A percentile compares a stretch with the other conserved stretches of the same genome.
Evolutionary conservation across 208 protist species (phyloP).

Genomic region (Acanthamoeba triangularis): DNA sequence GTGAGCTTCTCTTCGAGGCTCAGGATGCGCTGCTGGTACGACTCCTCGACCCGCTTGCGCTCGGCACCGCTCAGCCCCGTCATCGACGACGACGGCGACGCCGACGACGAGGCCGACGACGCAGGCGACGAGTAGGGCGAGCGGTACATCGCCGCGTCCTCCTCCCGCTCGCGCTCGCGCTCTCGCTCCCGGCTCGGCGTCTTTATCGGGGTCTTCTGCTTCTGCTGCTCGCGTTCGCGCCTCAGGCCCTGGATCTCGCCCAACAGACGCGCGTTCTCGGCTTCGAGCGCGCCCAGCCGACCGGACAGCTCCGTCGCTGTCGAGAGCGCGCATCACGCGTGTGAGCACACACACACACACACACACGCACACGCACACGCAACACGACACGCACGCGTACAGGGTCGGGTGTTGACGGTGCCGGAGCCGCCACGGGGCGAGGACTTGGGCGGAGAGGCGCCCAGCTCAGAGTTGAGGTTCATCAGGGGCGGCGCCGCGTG

Average conservation of each 20-base stretch:
- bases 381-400: not conserved
- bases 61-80: not conserved
- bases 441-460: not conserved
- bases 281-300: not conserved
- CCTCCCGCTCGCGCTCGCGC: not conserved
- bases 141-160: not conserved
- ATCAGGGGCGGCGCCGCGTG: not conserved
- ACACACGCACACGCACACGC: too few relatives aligned
- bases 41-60: not conserved
- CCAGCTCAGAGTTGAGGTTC: not conserved
- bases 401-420: not conserved
- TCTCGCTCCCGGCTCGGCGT: not conserved
- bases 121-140: not conserved
- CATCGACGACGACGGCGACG: not conserved
- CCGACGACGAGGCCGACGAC: not conserved
- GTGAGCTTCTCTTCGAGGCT: conserved; percentile 4
- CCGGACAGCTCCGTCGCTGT: not conserved
- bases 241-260: not conserved
- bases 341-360: too few relatives aligned
- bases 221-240: not conserved
- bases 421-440: not conserved
- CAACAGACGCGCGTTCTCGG: not conserved
- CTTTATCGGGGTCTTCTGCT: not conserved
- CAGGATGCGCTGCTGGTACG: conserved; percentile 20
- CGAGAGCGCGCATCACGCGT: not conserved